Evolutionary conservation across 129 eudicot species (phyloP).

Genomic region (Lonicera japonica): DNA sequence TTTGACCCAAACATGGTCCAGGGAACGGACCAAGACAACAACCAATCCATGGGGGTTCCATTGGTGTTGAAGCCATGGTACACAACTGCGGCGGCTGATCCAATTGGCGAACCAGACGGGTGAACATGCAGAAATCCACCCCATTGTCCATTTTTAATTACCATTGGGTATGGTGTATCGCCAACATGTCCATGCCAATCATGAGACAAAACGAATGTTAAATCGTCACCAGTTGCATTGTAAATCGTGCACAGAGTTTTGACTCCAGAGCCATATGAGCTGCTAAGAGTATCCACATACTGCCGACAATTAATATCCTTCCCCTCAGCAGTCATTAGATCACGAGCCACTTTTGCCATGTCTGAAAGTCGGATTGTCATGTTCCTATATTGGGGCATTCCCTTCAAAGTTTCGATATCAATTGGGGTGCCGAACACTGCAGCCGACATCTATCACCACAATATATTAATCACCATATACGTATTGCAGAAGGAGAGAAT

Average conservation of each 20-base stretch:
- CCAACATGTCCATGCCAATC: neutral
- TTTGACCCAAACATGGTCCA: neutral
- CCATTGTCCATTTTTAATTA: conserved; percentile 15
- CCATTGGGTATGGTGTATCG: neutral
- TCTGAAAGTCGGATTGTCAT: neutral
- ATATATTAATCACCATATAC: too few relatives aligned
- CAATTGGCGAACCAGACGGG: neutral
- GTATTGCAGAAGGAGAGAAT: too few relatives aligned
- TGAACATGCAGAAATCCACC: conserved; percentile 15
- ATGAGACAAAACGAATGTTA: neutral
- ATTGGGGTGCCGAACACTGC: neutral
- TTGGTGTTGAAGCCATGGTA: neutral
- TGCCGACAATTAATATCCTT: neutral
- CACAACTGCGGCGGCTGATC: conserved; percentile 1
- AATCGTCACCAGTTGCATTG: conserved; percentile 3
- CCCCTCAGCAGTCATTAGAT: neutral
- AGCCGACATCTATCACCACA: too few relatives aligned
- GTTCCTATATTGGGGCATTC: neutral
- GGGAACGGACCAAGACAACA: neutral
- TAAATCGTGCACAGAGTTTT: neutral
- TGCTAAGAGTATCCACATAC: neutral
- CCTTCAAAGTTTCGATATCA: neutral
- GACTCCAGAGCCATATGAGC: neutral
- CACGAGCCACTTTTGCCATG: neutral
- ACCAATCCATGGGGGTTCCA: neutral